Conservation (phyloP, 306 rosid genomes). For the Malus fusca region DNA sequence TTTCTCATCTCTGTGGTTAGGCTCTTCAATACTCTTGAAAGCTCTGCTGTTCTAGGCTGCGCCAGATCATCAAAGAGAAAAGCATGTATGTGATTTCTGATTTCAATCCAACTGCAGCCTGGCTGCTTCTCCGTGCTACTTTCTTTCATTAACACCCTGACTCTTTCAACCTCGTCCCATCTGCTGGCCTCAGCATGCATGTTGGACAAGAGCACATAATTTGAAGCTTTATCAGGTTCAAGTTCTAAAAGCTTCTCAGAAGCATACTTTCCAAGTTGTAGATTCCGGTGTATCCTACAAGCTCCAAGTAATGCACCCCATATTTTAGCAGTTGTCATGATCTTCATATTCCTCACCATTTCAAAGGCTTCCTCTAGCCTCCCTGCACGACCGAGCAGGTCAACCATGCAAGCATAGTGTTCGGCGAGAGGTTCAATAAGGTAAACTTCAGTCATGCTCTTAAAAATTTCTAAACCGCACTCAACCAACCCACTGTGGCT, state of each 20-base stretch:
- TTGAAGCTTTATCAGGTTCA: slow-evolving; percentile 60
- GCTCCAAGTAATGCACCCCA: slow-evolving; percentile 83
- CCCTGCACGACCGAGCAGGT: slow-evolving; percentile 69
- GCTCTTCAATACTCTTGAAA: slow-evolving; percentile 27
- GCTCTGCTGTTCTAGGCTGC: slow-evolving; percentile 36
- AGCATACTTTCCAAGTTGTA: slow-evolving; percentile 50
- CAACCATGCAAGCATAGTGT: slow-evolving; percentile 73
- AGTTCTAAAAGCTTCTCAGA: slow-evolving; percentile 57
- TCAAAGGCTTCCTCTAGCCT: slow-evolving; percentile 67
- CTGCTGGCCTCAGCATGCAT: slow-evolving; percentile 68
- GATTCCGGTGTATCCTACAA: slow-evolving; percentile 43
- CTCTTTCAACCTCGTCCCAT: slow-evolving; percentile 67
- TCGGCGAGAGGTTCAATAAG: slow-evolving; percentile 51
- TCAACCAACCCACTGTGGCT: slow-evolving; percentile 59
- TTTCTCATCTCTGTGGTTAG: slow-evolving; percentile 48
- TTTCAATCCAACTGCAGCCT: slow-evolving; percentile 80
- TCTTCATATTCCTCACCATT: slow-evolving; percentile 45
- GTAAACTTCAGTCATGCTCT: slow-evolving; percentile 51
- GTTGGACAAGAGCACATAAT: slow-evolving; percentile 65
- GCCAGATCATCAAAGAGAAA: slow-evolving; percentile 48
- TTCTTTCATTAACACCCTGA: slow-evolving; percentile 53
- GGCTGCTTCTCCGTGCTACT: slow-evolving; percentile 56
- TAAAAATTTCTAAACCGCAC: slow-evolving; percentile 44
- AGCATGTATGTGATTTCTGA: slow-evolving; percentile 37
- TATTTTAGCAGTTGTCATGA: slow-evolving; percentile 50